A percentile compares a stretch with the other conserved stretches of the same genome.
Conservation (phyloP, 2,329 filamentous ascomycete genomes). For the Pseudonectria buxi region DNA sequence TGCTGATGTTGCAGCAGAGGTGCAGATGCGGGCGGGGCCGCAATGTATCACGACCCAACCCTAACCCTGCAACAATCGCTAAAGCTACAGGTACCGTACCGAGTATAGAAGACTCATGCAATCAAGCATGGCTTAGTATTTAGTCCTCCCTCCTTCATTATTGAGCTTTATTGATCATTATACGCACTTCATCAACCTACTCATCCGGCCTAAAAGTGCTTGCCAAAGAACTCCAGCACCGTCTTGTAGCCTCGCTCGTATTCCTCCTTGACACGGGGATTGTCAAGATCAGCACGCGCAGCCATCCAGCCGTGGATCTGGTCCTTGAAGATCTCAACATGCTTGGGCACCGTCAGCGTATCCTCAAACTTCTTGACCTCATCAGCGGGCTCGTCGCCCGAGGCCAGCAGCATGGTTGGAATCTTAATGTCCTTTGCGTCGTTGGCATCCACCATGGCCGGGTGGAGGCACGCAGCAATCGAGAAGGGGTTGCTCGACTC, state of each 20-base stretch:
- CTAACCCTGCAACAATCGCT: too few relatives aligned
- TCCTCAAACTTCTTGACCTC: slow-evolving; percentile 50
- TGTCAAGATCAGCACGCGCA: slow-evolving; percentile 52
- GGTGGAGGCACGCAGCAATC: slow-evolving; percentile 46
- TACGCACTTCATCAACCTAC: background rate
- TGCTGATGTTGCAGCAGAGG: background rate
- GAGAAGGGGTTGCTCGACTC: slow-evolving; percentile 48
- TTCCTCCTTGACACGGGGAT: slow-evolving; percentile 52
- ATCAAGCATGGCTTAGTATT: too few relatives aligned
- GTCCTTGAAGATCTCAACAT: slow-evolving; percentile 59
- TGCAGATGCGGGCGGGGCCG: too few relatives aligned
- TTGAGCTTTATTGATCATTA: too few relatives aligned
- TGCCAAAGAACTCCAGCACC: slow-evolving; percentile 50
- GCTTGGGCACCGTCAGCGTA: slow-evolving; percentile 47
- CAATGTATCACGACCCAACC: too few relatives aligned
- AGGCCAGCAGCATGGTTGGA: slow-evolving; percentile 57
- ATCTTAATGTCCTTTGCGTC: slow-evolving; percentile 56
- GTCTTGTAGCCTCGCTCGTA: slow-evolving; percentile 56
- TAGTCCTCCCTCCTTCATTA: too few relatives aligned
- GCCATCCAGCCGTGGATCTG: slow-evolving; percentile 73
- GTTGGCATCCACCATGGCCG: slow-evolving; percentile 56
- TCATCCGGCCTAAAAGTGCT: slow-evolving; percentile 35
- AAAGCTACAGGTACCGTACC: too few relatives aligned
- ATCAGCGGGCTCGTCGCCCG: slow-evolving; percentile 54
- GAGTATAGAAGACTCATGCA: too few relatives aligned